A percentile compares a stretch with the other conserved stretches of the same genome.
Evolutionary conservation across 331 rosid species (phyloP).

Genomic region (Saraca asoca): DNA sequence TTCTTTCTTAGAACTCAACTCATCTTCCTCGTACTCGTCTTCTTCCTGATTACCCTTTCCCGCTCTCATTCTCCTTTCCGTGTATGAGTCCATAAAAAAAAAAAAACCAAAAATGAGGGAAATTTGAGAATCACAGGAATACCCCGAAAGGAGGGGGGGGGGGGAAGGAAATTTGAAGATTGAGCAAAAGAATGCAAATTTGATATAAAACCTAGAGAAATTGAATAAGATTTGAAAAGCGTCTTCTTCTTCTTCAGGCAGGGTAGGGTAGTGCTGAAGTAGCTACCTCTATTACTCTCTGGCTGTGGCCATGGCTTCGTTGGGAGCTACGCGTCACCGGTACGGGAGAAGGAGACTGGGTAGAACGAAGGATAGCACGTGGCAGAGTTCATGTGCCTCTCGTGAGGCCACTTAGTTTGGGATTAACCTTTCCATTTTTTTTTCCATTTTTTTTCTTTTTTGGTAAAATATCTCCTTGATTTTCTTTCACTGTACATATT

Average conservation of each 20-base stretch:
- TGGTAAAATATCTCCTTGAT: not conserved
- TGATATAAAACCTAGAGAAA: not conserved
- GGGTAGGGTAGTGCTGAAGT: not conserved
- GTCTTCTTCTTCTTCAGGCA: too few relatives aligned
- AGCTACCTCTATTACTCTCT: slow-evolving; percentile 17
- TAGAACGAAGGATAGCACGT: slow-evolving; percentile 41
- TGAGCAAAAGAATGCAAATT: slow-evolving; percentile 13
- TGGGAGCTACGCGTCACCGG: slow-evolving; percentile 28
- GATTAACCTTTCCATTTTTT: not conserved
- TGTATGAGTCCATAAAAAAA: slow-evolving; percentile 34
- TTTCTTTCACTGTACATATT: too few relatives aligned
- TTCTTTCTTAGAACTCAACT: slow-evolving; percentile 63
- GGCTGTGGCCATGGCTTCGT: slow-evolving; percentile 27
- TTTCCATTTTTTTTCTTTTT: not conserved
- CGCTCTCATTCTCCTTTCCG: slow-evolving; percentile 61
- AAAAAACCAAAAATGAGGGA: slow-evolving; percentile 16
- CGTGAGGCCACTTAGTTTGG: slow-evolving; percentile 44
- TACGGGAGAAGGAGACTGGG: not conserved
- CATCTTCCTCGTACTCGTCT: slow-evolving; percentile 90
- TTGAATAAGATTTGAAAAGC: not conserved
- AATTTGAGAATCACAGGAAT: slow-evolving; percentile 30
- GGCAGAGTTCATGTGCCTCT: slow-evolving; percentile 52
- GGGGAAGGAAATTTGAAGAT: not conserved
- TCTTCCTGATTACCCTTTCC: slow-evolving; percentile 75
- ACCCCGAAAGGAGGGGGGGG: not conserved